Evolutionary conservation across 306 rosid species (phyloP).

Genomic region (apple (Malus domestica)): ASM211411v1 NC_041805.1:28082501-28083000

Average conservation of each 20-base stretch:
- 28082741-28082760: constrained; percentile 92
- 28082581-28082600: not conserved
- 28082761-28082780: constrained; percentile 88
- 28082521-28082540: not conserved
- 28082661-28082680: constrained; percentile 56
- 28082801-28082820: constrained; percentile 86
- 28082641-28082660: constrained; percentile 95
- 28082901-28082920: not conserved
- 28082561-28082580: not conserved
- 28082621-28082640: constrained; percentile 93
- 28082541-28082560: not conserved
- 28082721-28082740: constrained; percentile 1
- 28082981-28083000: not conserved
- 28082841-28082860: not conserved
- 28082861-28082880: not conserved
- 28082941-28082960: not conserved
- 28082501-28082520: not conserved
- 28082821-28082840: not conserved
- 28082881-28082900: not conserved
- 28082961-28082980: not conserved
- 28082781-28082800: constrained; percentile 88
- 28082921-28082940: not conserved
- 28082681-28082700: not conserved
- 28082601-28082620: not conserved
- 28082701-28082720: not conserved